Evolutionary conservation across 192 early-diverging fungal genomes (phyloP), one percentile per base, ranked within the genome.

Genomic region (Lobosporangium transversale): DNA sequence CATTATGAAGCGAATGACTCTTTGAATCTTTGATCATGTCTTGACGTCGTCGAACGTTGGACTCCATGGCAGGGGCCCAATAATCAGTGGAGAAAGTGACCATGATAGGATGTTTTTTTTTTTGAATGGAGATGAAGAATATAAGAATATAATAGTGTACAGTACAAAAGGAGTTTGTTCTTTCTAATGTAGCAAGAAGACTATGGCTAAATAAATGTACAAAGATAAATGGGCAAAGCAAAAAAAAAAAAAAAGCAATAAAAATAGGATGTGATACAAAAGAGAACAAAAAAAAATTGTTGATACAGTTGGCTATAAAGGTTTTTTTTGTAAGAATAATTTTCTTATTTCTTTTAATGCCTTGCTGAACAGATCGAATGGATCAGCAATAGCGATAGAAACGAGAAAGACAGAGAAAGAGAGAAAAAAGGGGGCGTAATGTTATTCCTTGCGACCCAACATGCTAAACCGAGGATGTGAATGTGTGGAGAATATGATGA

Each of bases 71-170:
- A 2, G 81, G 81, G 1, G 81, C 81, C 81, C 81, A 82, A 52
- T 79, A 82, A 56, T 82, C 81, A 37, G 81, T 79, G n/a, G 81
- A 67, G 56, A 82, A 82, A 27, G 81, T 82, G 23, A 82, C 70
- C 81, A 79, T 82, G 21, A 24, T 81, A 20, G 4, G 47, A 20
- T 47, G 40, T n/a, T 7, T 21, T 14, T 21, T n/a, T 21, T 14
- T 49, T 15, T 49, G 21, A n/a, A 49, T 7, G 20, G 8, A 32
- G 20, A 43, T n/a, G 32, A 31, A 15, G 14, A 20, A 20, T 11
- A 11, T 31, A 17, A 53, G 7, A 44, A 20, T n/a, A 29, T 37
- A 26, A 49, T 60, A 24, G 14, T 18, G 23, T 53, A 59, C 10
- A 68, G 20, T 53, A 42, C 36, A 65, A 14, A 40, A 7, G 20